phyloP scores from a whole-genome alignment of 169 alveolate genomes.

The Toxoplasma gondii region DNA sequence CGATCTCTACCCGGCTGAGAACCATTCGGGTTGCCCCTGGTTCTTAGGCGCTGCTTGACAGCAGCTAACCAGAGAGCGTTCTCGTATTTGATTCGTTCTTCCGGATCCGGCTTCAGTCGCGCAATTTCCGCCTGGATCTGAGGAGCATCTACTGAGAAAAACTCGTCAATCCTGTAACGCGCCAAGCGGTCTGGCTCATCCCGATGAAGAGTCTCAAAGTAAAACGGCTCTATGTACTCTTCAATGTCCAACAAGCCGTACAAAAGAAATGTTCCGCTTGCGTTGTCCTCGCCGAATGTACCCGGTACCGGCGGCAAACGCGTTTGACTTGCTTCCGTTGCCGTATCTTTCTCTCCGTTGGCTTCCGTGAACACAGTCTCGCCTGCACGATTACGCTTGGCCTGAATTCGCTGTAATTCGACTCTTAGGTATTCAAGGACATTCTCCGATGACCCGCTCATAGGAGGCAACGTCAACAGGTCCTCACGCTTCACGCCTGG shows the following conservation, averaged over 20 bases:
- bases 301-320: not conserved
- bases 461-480: slow-evolving; percentile 6
- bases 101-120: not conserved
- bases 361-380: not conserved
- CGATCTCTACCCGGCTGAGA: not conserved
- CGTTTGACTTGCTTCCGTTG: not conserved
- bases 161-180: not conserved
- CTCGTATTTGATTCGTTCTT: not conserved
- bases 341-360: not conserved
- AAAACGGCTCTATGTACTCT: not conserved
- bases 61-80: slow-evolving; percentile 4
- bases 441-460: not conserved
- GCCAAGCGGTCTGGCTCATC: not conserved
- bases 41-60: slow-evolving; percentile 8
- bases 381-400: not conserved
- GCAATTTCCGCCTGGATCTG: not conserved
- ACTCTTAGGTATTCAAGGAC: not conserved
- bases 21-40: not conserved
- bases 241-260: slow-evolving; percentile 11
- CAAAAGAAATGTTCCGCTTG: not conserved
- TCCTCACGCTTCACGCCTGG: not conserved
- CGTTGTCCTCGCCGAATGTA: too few species aligned
- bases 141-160: not conserved
- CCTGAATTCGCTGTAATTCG: not conserved
- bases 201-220: not conserved